These are phyloP conservation scores for Alopecurus myosuroides DNA, from an alignment of 176 grass and related monocot genomes.

Conservation along the genomic window DNA sequence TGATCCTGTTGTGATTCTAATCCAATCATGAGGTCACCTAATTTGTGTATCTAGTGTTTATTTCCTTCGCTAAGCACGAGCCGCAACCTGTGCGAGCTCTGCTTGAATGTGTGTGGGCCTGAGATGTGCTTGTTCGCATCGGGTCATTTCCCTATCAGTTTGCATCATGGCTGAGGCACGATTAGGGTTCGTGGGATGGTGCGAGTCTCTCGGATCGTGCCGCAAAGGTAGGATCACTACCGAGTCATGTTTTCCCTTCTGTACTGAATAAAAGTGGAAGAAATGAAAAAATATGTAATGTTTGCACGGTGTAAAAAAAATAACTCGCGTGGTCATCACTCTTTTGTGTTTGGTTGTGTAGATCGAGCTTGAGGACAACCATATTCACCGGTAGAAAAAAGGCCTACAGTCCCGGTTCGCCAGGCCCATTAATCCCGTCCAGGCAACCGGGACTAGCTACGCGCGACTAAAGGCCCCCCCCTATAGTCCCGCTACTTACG, in stretches of 20 bases:
- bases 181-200: background rate
- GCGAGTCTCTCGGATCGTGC: background rate
- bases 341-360: too few species aligned
- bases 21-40: background rate
- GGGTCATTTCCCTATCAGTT: background rate
- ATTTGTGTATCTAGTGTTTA: background rate
- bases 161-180: background rate
- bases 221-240: background rate
- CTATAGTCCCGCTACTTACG: too few species aligned
- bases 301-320: too few species aligned
- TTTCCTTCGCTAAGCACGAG: background rate
- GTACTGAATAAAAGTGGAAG: background rate
- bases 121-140: background rate
- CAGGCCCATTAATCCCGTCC: too few species aligned
- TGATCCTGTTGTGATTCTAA: background rate
- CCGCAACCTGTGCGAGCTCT: background rate
- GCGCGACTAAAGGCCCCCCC: too few species aligned
- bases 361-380: too few species aligned
- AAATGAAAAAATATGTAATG: background rate
- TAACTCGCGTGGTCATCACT: too few species aligned
- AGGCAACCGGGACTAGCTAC: too few species aligned
- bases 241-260: background rate
- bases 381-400: too few species aligned
- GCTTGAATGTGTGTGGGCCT: background rate
- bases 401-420: too few species aligned